Evolutionary conservation across 2,329 filamentous ascomycete genomes (phyloP).

Genomic region (Tolypocladium ovalisporum): DNA sequence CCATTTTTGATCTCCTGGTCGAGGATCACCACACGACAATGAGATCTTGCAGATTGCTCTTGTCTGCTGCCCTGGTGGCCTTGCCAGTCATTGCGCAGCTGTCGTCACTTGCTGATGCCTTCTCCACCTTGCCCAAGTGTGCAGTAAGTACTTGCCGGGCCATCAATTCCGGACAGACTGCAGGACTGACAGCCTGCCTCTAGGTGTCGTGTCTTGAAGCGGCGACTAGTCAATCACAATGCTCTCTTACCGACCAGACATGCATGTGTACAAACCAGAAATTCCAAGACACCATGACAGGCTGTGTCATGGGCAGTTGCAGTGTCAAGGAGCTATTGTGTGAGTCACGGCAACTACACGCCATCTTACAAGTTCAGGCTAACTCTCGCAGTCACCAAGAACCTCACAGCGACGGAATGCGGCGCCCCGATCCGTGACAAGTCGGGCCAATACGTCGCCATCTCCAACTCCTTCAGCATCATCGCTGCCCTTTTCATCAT

Average conservation of each 20-base stretch:
- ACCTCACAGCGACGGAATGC: slow-evolving; percentile 11
- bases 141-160: not conserved
- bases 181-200: not conserved
- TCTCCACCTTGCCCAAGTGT: not conserved
- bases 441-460: slow-evolving; percentile 19
- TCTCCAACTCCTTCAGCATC: slow-evolving; percentile 20
- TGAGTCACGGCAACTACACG: slow-evolving; percentile 8
- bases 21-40: not conserved
- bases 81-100: not conserved
- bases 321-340: slow-evolving; percentile 18
- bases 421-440: slow-evolving; percentile 17
- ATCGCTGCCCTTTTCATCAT: slow-evolving; percentile 29
- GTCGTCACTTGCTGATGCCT: not conserved
- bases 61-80: not conserved
- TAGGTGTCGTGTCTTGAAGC: slow-evolving; percentile 11
- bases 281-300: slow-evolving; percentile 13
- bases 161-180: not conserved
- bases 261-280: slow-evolving; percentile 20
- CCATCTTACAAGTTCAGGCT: not conserved
- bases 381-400: slow-evolving; percentile 11
- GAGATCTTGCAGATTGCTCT: not conserved
- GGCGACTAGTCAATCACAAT: slow-evolving; percentile 14
- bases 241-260: slow-evolving; percentile 12
- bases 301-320: slow-evolving; percentile 16
- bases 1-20: not conserved